phyloP scores from a whole-genome alignment of 345 rosid species.

The Durio zibethinus region DNA sequence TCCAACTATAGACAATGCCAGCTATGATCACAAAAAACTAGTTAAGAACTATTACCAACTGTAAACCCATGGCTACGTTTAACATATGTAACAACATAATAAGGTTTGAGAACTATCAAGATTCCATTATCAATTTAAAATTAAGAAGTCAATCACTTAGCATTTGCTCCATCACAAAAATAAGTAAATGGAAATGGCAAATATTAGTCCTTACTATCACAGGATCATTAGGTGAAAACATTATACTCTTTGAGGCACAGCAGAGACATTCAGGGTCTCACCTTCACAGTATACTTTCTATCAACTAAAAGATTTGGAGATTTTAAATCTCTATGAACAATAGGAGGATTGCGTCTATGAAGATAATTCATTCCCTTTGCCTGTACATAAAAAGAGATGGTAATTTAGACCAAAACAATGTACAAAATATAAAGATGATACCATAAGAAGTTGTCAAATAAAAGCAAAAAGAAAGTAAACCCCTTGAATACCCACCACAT shows the following conservation, averaged over 20 bases:
- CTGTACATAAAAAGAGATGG: constrained; percentile 38
- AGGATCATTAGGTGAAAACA: background rate
- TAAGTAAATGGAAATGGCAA: background rate
- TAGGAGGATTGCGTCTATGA: constrained; percentile 88
- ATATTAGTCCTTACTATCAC: background rate
- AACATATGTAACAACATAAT: background rate
- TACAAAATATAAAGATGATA: constrained; percentile 2
- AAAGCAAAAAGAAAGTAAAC: background rate
- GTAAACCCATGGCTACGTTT: background rate
- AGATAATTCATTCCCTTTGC: constrained; percentile 99
- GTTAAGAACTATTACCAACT: background rate
- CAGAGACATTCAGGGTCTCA: constrained; percentile 21
- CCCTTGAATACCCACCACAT: constrained; percentile 65
- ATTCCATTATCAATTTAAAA: background rate
- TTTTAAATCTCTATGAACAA: constrained; percentile 95
- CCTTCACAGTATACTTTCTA: constrained; percentile 96
- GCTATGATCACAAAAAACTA: background rate
- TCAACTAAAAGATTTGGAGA: constrained; percentile 98
- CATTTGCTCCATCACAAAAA: background rate
- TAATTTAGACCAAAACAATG: constrained; percentile 11
- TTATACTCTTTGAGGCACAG: background rate
- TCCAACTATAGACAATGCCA: background rate
- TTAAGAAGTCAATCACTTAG: background rate
- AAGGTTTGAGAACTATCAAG: background rate
- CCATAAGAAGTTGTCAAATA: background rate